These are phyloP conservation scores for Pyrrhoderma noxium DNA, from an alignment of 1,284 basidiomycete genomes.

Conservation along the genomic window DNA sequence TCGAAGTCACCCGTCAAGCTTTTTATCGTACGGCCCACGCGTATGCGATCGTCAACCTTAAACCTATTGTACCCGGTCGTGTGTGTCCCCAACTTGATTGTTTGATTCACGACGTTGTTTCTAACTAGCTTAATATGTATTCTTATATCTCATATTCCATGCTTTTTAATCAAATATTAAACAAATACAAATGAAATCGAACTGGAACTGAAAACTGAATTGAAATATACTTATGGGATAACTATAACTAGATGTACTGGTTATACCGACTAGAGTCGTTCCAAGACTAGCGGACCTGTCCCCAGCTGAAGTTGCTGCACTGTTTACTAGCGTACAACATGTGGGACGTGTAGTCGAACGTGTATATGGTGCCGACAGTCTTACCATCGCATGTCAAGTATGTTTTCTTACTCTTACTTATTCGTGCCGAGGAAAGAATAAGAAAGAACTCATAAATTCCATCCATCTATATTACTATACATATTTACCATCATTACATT, in stretches of 20 bases:
- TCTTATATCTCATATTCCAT: slow-evolving; percentile 2
- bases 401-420: slow-evolving; percentile 13
- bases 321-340: slow-evolving; percentile 71
- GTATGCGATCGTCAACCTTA: slow-evolving; percentile 86
- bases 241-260: slow-evolving; percentile 68
- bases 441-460: slow-evolving; percentile 1
- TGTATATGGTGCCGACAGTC: slow-evolving; percentile 64
- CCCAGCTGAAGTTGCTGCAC: slow-evolving; percentile 62
- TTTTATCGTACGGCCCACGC: slow-evolving; percentile 70
- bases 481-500: no score
- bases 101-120: no score
- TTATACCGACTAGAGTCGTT: slow-evolving; percentile 73
- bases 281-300: slow-evolving; percentile 70
- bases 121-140: not conserved
- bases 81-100: slow-evolving; percentile 29
- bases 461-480: no score
- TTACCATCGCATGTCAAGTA: slow-evolving; percentile 83
- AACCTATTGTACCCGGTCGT: slow-evolving; percentile 91
- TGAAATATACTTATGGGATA: slow-evolving; percentile 6
- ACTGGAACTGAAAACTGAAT: no score
- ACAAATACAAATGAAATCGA: no score
- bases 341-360: slow-evolving; percentile 64
- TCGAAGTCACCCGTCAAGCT: slow-evolving; percentile 77
- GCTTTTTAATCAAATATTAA: no score
- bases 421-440: not conserved